Percentiles rank a stretch among this genome's conserved stretches.
phyloP scores from a whole-genome alignment of 495 filamentous ascomycete genomes.

The Penicillium taxi region DNA sequence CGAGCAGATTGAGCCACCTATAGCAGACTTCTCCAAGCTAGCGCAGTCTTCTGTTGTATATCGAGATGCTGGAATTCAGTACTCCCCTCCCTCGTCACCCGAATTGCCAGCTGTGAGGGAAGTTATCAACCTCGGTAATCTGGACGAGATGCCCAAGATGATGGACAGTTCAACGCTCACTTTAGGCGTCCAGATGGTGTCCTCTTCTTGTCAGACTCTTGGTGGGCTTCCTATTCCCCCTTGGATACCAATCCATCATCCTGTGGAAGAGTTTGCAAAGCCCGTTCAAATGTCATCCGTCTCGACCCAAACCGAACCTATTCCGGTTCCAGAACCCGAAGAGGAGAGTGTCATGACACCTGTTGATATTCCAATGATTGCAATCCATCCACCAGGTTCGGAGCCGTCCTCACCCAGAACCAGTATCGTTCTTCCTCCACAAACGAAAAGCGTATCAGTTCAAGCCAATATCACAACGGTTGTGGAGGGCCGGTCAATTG shows the following conservation, averaged over 20 bases:
- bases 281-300: constrained; percentile 38
- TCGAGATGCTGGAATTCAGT: constrained; percentile 71
- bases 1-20: constrained; percentile 16
- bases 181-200: constrained; percentile 51
- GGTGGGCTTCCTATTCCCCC: constrained; percentile 60
- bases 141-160: constrained; percentile 9
- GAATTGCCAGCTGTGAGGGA: constrained; percentile 24
- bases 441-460: constrained; percentile 52
- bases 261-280: constrained; percentile 6
- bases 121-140: not conserved
- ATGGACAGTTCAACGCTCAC: constrained; percentile 26
- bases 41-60: constrained; percentile 34
- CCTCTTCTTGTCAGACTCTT: constrained; percentile 62
- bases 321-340: constrained; percentile 3
- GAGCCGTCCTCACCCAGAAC: constrained; percentile 56
- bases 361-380: constrained; percentile 52
- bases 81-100: constrained; percentile 72
- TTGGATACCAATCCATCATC: constrained; percentile 35
- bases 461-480: constrained; percentile 40
- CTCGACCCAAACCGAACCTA: constrained; percentile 64
- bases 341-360: constrained; percentile 13
- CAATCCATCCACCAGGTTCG: constrained; percentile 57
- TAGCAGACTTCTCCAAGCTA: constrained; percentile 9
- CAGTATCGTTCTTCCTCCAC: constrained; percentile 54
- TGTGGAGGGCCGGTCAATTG: constrained; percentile 38